Base-by-base conservation (phyloP, 2,329 filamentous ascomycete genomes). In the Xylaria digitata region DNA sequence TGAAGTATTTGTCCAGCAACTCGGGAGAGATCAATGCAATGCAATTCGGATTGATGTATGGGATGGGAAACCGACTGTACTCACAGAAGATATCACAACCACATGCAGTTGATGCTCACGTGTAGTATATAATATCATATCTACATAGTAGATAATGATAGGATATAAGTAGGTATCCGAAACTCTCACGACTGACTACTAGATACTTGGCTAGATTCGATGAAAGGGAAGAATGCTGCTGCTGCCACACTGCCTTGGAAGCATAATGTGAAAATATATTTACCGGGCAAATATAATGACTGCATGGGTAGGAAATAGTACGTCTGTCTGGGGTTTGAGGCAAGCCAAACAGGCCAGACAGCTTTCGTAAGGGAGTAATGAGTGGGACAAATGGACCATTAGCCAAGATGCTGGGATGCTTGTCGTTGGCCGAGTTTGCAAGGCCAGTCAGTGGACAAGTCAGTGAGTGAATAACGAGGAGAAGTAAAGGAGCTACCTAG, bases 231-330 rank as follows among this genome's bases (percentile, higher is more conserved):
- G 32, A 17, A n/a, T n/a, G n/a, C 50, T 9, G 40, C 13, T 40
- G 13, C 19, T 32, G 6, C 48, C n/a, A 50, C 7, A 9, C 15
- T 5, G 23, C 11, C 50, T 40, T 54, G 11, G 34, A 23, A 40
- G 32, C 19, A 40, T 54, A 42, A 30, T 23, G 13, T 49, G 40
- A 54, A 49, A 30, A 45, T 32, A 23, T 40, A 50, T 19, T 55
- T 54, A 56, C 37, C 52, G 63, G 54, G 59, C 42, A 59, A 58
- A 66, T 64, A 64, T 57, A 30, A 37, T 42, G 37, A 52, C 19
- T 40, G 15, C 57, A 61, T 61, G 45, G 45, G 50, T 50, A 45
- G 19, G 9, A 52, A 46, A 43, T 61, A 40, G 26, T n/a, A n/a
- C n/a, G 26, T 2, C 3, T 23, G 56, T 13, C 30, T 43, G 34